Evolutionary conservation across 345 rosid species (phyloP), one percentile per base, ranked within the genome.

Genomic region (Populus simonii): DNA sequence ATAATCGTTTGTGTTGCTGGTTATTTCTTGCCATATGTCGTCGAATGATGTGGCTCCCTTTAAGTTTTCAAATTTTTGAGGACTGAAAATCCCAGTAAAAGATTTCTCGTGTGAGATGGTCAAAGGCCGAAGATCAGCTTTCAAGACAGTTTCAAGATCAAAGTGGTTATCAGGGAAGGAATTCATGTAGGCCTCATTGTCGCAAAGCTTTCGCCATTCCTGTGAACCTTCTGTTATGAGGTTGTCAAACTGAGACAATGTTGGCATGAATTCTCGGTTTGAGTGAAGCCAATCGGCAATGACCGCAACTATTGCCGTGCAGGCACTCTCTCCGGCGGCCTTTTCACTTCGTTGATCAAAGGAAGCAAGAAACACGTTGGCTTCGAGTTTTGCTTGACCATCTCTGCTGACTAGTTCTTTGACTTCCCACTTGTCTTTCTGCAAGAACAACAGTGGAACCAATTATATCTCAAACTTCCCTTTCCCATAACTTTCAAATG

Each of bases 11-110:
- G 27, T 6, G 10, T 22, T 23, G 15, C 75, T 68, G 3, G 66
- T 77, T 39, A 86, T 80, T 29, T 84, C 83, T 17, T 74, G 78
- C 91, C 94, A 88, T 2, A 91, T 81, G 20, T 88, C 84, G 55
- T 91, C 92, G 12, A 91, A 91, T 62, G 92, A 85, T 89, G 81
- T 84, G 4, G 75, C 36, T 47, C 79, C 89, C 29, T 59, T 75
- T 3, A 89, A 71, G 36, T 74, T 80, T 18, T 80, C 80, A 6
- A 91, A 89, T 53, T 83, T 88, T 67, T 88, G 88, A 0, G 89
- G 87, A 74, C 83, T 85, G 70, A 91, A 91, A 12, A 87, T 67
- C 15, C 90, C 94, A 0, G 88, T 83, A n/a, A 82, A 88, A 4
- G 92, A 91, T 38, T 82, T 84, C 27, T 87, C 83, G 0, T 5